A percentile compares a stretch with the other conserved stretches of the same genome.
Evolutionary conservation across 2,329 filamentous ascomycete genomes (phyloP).

Genomic region (Claviceps humidiphila): DNA sequence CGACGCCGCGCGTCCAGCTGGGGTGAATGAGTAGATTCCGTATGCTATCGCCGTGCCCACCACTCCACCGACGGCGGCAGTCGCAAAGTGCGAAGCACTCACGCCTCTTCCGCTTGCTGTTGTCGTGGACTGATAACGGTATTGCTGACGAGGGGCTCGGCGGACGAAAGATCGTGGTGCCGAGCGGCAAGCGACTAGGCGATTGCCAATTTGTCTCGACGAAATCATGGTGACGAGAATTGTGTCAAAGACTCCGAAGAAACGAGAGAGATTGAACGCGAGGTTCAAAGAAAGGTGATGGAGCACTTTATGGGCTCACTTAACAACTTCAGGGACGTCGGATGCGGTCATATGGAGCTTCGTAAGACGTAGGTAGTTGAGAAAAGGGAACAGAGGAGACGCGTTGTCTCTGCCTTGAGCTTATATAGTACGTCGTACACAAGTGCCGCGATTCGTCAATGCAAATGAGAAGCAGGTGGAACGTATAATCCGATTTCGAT

Average conservation of each 20-base stretch:
- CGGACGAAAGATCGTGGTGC: slow-evolving; percentile 13
- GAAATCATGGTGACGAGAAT: slow-evolving; percentile 15
- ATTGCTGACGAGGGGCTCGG: slow-evolving; percentile 14
- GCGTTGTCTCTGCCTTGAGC: no score
- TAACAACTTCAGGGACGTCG: not conserved
- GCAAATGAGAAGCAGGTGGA: not conserved
- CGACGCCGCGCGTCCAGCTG: slow-evolving; percentile 26
- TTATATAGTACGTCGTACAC: not conserved
- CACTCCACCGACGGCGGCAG: slow-evolving; percentile 31
- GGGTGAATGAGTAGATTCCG: slow-evolving; percentile 30
- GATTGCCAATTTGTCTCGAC: slow-evolving; percentile 17
- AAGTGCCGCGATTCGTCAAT: not conserved
- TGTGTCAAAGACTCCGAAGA: not conserved
- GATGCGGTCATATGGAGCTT: not conserved
- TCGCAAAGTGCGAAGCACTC: slow-evolving; percentile 21
- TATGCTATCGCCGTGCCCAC: slow-evolving; percentile 29
- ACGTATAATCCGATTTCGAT: not conserved
- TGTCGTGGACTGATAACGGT: slow-evolving; percentile 29
- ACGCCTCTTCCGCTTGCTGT: slow-evolving; percentile 11
- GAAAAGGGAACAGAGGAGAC: no score
- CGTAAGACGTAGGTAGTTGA: not conserved
- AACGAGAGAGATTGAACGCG: not conserved
- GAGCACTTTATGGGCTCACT: not conserved
- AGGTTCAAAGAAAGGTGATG: not conserved
- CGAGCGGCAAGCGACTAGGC: slow-evolving; percentile 10